Conservation (phyloP, 805 yeast genomes). For the Huiozyma sinensis region DNA sequence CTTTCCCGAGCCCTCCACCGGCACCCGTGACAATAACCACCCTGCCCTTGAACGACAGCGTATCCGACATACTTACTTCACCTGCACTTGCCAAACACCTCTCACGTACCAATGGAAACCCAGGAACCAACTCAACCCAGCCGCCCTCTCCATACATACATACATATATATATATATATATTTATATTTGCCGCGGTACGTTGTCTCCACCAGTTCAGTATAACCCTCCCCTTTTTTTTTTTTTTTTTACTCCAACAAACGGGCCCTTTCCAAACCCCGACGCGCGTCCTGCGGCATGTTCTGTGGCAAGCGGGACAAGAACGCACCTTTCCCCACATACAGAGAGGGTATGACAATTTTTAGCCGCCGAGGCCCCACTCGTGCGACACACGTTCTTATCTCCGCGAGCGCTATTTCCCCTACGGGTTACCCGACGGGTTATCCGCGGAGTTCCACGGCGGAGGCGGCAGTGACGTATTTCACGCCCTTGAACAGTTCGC, state of each 20-base stretch:
- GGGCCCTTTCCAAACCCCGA: too few species aligned
- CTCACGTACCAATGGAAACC: too few species aligned
- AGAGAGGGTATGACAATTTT: not conserved
- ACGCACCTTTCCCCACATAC: too few species aligned
- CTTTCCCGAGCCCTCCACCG: slow-evolving; percentile 92
- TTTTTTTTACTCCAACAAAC: not conserved
- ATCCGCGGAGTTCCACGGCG: not conserved
- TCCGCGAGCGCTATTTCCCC: too few species aligned
- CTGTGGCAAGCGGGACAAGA: too few species aligned
- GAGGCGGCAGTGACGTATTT: not conserved
- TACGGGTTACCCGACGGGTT: too few species aligned
- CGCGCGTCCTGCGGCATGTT: too few species aligned
- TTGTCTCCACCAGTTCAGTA: too few species aligned
- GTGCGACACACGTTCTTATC: not conserved
- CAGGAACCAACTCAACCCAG: too few species aligned
- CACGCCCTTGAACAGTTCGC: slow-evolving; percentile 3
- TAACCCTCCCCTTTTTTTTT: not conserved
- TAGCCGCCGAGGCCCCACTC: not conserved
- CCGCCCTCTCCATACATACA: not conserved
- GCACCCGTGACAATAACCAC: slow-evolving; percentile 95
- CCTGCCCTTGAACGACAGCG: slow-evolving; percentile 55
- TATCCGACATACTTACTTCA: not conserved
- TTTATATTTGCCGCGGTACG: not conserved
- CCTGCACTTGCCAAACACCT: not conserved
- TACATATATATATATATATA: not conserved